Percentiles rank a stretch among this genome's conserved stretches.
Conservation (phyloP, 2,329 filamentous ascomycete species). For the Fusarium virguliforme region DNA sequence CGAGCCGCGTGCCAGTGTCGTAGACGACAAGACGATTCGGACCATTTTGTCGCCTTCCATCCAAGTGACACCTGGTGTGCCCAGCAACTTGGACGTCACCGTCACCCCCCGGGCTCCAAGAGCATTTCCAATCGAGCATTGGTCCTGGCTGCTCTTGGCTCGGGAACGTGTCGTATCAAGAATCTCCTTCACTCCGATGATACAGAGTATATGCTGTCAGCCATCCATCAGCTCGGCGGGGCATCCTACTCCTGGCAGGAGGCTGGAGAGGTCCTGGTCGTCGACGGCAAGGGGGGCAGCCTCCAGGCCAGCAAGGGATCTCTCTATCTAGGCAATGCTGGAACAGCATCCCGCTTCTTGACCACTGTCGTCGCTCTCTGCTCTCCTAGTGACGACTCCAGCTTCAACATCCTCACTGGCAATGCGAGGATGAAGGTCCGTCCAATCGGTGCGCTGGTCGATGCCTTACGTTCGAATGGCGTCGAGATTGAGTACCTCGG, state of each 20-base stretch:
- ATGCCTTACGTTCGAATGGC: slow-evolving; percentile 89
- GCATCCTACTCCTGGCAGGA: slow-evolving; percentile 96
- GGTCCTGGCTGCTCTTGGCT: slow-evolving; percentile 91
- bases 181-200: slow-evolving; percentile 97
- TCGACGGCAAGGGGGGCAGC: slow-evolving; percentile 91
- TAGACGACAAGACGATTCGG: slow-evolving; percentile 88
- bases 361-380: slow-evolving; percentile 93
- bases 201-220: slow-evolving; percentile 96
- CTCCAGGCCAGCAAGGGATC: slow-evolving; percentile 82
- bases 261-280: slow-evolving; percentile 89
- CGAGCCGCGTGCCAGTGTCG: slow-evolving; percentile 89
- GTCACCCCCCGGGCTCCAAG: slow-evolving; percentile 97
- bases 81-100: slow-evolving; percentile 75
- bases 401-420: slow-evolving; percentile 86
- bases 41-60: slow-evolving; percentile 87
- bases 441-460: slow-evolving; percentile 93
- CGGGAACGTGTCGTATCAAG: slow-evolving; percentile 87
- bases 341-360: slow-evolving; percentile 94
- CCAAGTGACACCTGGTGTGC: slow-evolving; percentile 80
- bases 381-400: slow-evolving; percentile 71
- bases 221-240: slow-evolving; percentile 86
- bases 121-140: slow-evolving; percentile 97
- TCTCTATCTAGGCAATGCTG: slow-evolving; percentile 95
- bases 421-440: slow-evolving; percentile 97
- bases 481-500: slow-evolving; percentile 90